Conservation (phyloP, 192 early-diverging fungal genomes). For the Coemansia sp. region DNA sequence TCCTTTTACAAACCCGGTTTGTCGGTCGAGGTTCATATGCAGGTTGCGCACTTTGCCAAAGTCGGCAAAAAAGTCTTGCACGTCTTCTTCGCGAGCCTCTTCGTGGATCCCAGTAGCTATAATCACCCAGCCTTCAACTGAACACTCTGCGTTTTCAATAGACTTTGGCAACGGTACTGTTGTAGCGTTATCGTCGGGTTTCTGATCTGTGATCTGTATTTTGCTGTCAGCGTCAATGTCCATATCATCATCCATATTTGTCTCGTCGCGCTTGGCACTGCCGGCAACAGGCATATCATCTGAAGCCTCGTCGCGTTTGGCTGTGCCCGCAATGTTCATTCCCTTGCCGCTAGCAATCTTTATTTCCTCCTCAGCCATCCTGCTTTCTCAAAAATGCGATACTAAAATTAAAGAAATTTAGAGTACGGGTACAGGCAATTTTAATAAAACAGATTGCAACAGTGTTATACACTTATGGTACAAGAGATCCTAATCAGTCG, state of each 20-base stretch:
- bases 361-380: neutral
- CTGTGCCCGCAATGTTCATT: slow-evolving; percentile 22
- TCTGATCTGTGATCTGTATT: neutral
- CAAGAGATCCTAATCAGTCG: slow-evolving; percentile 1
- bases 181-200: neutral
- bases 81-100: slow-evolving; percentile 89
- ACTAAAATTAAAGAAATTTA: no score
- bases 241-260: neutral
- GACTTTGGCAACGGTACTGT: neutral
- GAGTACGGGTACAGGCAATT: no score
- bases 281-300: slow-evolving; percentile 18
- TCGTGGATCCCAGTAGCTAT: slow-evolving; percentile 92
- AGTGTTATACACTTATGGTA: neutral
- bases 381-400: neutral
- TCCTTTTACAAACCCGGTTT: slow-evolving; percentile 96
- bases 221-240: slow-evolving; percentile 4
- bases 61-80: slow-evolving; percentile 83
- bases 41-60: slow-evolving; percentile 89
- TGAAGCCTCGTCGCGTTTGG: neutral
- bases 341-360: neutral
- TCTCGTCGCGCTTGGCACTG: slow-evolving; percentile 3
- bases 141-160: slow-evolving; percentile 22
- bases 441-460: neutral
- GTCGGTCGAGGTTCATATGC: slow-evolving; percentile 90
- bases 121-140: slow-evolving; percentile 95